Evolutionary conservation across 148 eudicot species (phyloP), one percentile per base, ranked within the genome.

Genomic region (Vaccinium darrowii): DNA sequence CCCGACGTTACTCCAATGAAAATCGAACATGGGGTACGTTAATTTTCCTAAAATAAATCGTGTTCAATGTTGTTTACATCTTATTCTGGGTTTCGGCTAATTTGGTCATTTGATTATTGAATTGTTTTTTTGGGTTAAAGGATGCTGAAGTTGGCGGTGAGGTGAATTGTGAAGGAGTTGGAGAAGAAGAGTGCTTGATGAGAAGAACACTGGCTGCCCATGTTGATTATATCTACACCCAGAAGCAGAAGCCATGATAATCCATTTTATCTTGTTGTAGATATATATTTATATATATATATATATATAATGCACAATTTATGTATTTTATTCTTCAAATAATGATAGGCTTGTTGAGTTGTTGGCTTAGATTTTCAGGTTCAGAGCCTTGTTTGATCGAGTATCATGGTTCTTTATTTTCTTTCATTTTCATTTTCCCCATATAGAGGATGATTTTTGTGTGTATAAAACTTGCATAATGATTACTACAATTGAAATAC

Each of bases 191-290:
- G 69, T 90, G 91, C 83, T 82, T 86, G 88, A 86, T 82, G 88
- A 86, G 88, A 51, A 86, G 85, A 82, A 86, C 88, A 39, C 78
- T 88, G 3, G 82, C 83, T 12, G 91, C 91, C 25, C 90, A 90
- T 21, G 57, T 86, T 76, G 91, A 90, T 43, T 90, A 90, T 77
- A 90, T 90, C 77, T 90, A 90, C 86, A 90, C 91, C 5, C 91
- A 90, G 85, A 90, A 86, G 65, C 84, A 79, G 74, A 79, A 85
- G 23, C 81, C 75, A 8, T 84, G 84, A 73, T 75, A 74, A 43
- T 43, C 47, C 47, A 43, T 43, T 39, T 57, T 16, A 63, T 7
- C 19, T 12, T 60, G 5, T 1, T 10, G 25, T 21, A 57, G 7
- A 57, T 39, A 80, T 8, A 1, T 63, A 67, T 2, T 4, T 50